Base-by-base conservation (phyloP, 116 monocot genomes). In the Cymodocea nodosa region DNA sequence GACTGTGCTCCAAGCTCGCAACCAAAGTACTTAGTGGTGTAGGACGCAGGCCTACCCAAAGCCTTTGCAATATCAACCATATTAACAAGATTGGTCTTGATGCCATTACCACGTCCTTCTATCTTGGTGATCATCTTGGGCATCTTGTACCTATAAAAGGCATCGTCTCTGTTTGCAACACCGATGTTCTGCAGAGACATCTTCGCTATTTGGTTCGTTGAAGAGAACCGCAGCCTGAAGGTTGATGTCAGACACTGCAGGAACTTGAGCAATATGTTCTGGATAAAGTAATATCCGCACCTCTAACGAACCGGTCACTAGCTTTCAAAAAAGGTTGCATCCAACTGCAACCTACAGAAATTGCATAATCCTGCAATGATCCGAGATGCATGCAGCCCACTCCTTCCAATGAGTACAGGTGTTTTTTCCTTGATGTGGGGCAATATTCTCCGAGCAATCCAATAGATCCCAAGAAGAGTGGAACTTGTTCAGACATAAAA, bases 401-500 rank as follows among this genome's bases (percentile, higher is more conserved):
- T 11, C 34, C 10, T 37, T 73, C 73, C 24, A 50, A 51, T 18
- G 62, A 62, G 69, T 11, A 35, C 17, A 69, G 65, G 64, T 59
- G 39, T 60, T 76, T 78, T 74, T 76, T 74, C 55, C 76, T 76
- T 62, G 77, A 77, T 0, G 73, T 73, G 44, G 75, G 81, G 48
- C 51, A 78, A 54, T 77, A 76, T 57, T 78, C 73, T 61, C 81
- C 81, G 37, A 85, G 78, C 73, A 85, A 76, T 62, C 75, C 74
- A 77, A 80, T 66, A 56, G 76, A 80, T 84, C 81, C 84, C 68
- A 78, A 73, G 60, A 55, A 81, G 35, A 68, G 72, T 20, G 70
- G 59, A 53, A 37, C 63, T 67, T 64, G 71, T 68, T 76, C 81
- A 85, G 81, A 85, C 85, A 85, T 85, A 81, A 81, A 85, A 81